Conservation (phyloP, 1,284 basidiomycete genomes). For the Afroboletus lepidellus region DNA sequence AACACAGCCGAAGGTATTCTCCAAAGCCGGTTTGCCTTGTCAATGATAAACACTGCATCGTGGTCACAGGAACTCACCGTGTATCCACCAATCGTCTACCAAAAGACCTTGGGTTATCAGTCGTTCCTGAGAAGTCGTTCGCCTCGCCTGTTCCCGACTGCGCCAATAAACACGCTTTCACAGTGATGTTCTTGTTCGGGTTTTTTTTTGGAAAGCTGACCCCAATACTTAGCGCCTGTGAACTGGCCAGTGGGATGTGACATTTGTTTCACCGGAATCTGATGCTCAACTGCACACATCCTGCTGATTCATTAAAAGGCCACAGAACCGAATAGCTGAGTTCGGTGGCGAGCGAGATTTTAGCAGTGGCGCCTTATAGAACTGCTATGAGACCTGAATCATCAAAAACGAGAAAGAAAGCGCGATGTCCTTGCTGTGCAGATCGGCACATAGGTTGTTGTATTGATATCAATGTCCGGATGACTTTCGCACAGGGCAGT, state of each 20-base stretch:
- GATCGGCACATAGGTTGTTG: constrained; percentile 9
- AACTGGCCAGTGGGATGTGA: background rate
- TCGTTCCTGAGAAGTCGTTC: constrained; percentile 3
- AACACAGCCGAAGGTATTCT: constrained; percentile 7
- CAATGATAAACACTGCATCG: constrained; percentile 1
- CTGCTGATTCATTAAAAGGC: background rate
- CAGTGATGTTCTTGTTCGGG: background rate
- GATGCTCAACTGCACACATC: background rate
- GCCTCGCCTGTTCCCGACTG: constrained; percentile 1
- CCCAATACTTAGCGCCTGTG: background rate
- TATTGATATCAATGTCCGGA: background rate
- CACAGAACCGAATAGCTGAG: background rate
- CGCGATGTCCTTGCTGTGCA: constrained; percentile 3
- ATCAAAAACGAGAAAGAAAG: constrained; percentile 11
- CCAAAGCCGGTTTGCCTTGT: background rate
- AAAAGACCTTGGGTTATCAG: background rate
- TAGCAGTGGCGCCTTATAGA: constrained; percentile 5
- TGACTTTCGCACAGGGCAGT: constrained; percentile 10
- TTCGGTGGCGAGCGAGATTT: background rate
- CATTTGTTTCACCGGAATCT: constrained; percentile 1
- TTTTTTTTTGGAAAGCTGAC: constrained; percentile 1
- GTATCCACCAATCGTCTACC: background rate
- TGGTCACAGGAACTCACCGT: constrained; percentile 6
- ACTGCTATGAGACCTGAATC: constrained; percentile 4
- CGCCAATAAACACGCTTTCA: background rate